Percentiles rank a stretch among this genome's conserved stretches.
These are phyloP conservation scores for Yamadazyma sp. DNA, from an alignment of 1,139 yeast species.

Conservation along the genomic window DNA sequence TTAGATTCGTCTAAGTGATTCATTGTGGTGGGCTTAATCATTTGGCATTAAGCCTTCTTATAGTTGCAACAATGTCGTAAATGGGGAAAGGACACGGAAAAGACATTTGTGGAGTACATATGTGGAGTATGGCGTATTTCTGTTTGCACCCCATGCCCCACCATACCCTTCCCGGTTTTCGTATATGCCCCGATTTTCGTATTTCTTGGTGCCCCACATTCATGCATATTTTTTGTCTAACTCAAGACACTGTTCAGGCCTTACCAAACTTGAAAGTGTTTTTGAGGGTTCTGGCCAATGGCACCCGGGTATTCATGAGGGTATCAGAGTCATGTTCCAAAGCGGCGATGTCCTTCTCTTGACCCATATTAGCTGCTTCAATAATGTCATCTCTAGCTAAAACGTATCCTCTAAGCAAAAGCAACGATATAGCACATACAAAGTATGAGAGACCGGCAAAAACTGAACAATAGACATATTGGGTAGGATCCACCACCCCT, in stretches of 20 bases:
- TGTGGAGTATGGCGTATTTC: no score
- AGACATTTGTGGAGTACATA: no score
- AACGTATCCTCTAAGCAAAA: constrained; percentile 41
- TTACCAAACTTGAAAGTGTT: constrained; percentile 1
- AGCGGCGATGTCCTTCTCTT: constrained; percentile 17
- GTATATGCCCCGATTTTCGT: no score
- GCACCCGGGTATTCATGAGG: constrained; percentile 7
- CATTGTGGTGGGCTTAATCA: neutral
- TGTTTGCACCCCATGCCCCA: no score
- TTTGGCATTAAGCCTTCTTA: neutral
- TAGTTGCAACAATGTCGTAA: constrained; percentile 1
- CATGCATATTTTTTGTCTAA: no score
- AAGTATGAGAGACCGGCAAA: constrained; percentile 46
- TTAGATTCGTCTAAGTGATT: constrained; percentile 1
- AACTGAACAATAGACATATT: constrained; percentile 43
- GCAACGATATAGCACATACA: constrained; percentile 30
- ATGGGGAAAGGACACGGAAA: no score
- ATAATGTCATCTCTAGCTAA: constrained; percentile 20
- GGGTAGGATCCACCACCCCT: constrained; percentile 24
- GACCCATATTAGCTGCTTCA: constrained; percentile 8
- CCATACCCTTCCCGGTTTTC: no score
- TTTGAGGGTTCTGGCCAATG: constrained; percentile 4
- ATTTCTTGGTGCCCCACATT: neutral
- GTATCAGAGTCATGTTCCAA: constrained; percentile 7
- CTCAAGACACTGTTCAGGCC: neutral